Percentiles rank a stretch among this genome's conserved stretches.
phyloP scores from a whole-genome alignment of 495 filamentous ascomycete species.

The Lophiotrema nucula region DNA sequence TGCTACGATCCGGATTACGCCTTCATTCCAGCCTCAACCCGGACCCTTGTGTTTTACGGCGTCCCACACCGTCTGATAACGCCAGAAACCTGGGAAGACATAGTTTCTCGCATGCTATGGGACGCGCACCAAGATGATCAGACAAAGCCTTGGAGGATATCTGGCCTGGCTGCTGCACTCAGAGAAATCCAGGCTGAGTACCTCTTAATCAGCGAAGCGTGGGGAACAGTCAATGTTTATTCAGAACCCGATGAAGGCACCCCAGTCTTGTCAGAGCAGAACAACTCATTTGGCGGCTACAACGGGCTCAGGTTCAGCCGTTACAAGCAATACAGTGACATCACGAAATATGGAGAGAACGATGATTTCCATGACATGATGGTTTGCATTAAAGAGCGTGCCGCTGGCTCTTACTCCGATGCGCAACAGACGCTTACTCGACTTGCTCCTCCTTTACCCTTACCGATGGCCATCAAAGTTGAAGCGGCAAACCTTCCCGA shows the following conservation, averaged over 20 bases:
- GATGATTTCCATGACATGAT: neutral
- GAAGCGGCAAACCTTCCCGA: neutral
- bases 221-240: neutral
- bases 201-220: neutral
- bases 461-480: neutral
- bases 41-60: neutral
- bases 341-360: neutral
- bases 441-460: neutral
- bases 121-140: neutral
- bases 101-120: neutral
- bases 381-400: neutral
- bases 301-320: neutral
- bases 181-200: neutral
- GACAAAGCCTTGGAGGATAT: neutral
- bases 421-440: neutral
- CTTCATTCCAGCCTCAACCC: neutral
- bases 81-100: neutral
- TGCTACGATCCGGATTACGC: neutral
- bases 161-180: neutral
- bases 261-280: neutral
- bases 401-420: neutral
- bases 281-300: neutral
- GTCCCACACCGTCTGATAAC: neutral
- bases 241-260: neutral
- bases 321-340: neutral